Evolutionary conservation across 805 yeast genomes (phyloP), one percentile per base, ranked within the genome.

Genomic region (Candida silvatica): DNA sequence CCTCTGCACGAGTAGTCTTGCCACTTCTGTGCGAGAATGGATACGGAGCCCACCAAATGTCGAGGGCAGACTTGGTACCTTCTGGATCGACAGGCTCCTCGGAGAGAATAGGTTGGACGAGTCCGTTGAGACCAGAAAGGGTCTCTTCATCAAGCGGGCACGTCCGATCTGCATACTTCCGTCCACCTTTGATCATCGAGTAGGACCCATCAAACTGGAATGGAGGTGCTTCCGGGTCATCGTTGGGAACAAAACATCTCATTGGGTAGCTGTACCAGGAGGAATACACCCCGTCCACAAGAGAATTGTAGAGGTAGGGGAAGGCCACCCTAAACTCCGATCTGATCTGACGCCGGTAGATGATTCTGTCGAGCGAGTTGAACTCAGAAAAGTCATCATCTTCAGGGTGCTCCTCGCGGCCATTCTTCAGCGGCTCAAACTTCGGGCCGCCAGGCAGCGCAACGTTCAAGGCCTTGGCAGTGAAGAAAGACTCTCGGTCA

Each of bases 391-490:
- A 82, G 52, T 88, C 97, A 40, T 81, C 90, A 19, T 56, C 54
- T 31, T 76, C 82, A 19, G 69, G 67, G 45, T 77, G 77, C 26
- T 66, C 62, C 35, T 80, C 83, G 40, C 78, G 76, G 11, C 11
- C 11, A n/a, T n/a, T n/a, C 58, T 67, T 75, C 12, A 88, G 58
- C 0, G 95, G 95, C 59, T 88, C 97, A 57, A 87, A 92, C 52
- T 81, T 84, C 9, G 99, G 97, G 0, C 98, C 99, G 9, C 95
- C 95, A 0, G 97, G 96, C 23, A 92, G 66, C 1, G 94, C 80
- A 30, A 79, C 69, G 49, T 88, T 86, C 34, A 92, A 66, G 6
- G 94, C 90, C 51, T 92, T 92, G 0, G 97, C 94, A 0, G 96
- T 88, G 54, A 80, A 74, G 44, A 92, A 84, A 0, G 96, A 68